These are phyloP conservation scores for Gastrolobium bilobum DNA, from an alignment of 306 rosid species.

Conservation along the genomic window DNA sequence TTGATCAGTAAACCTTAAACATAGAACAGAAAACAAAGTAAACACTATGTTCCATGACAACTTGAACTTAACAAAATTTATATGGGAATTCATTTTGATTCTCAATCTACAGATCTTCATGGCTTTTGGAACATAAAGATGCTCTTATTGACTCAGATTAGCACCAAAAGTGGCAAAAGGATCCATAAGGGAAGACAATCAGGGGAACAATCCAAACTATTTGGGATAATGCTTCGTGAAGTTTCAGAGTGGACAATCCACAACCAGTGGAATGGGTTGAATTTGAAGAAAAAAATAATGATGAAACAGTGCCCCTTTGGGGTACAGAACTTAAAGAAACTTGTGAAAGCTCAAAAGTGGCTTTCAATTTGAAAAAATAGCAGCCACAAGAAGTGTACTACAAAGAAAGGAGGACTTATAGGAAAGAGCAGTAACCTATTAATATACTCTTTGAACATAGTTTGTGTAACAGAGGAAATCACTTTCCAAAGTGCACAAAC, in stretches of 20 bases:
- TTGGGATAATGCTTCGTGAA: constrained; percentile 51
- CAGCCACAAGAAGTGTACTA: constrained; percentile 46
- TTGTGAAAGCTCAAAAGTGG: constrained; percentile 38
- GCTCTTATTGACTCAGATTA: constrained; percentile 62
- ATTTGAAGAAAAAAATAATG: constrained; percentile 32
- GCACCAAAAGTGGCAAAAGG: constrained; percentile 50
- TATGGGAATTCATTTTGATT: constrained; percentile 38
- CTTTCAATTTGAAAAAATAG: constrained; percentile 37
- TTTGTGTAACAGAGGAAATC: constrained; percentile 51
- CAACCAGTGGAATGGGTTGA: constrained; percentile 49
- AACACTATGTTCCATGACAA: constrained; percentile 44
- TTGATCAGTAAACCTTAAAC: constrained; percentile 49
- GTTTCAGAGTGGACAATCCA: constrained; percentile 71
- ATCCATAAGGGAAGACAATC: constrained; percentile 39
- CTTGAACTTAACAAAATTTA: constrained; percentile 49
- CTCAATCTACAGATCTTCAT: constrained; percentile 47
- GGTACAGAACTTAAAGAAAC: constrained; percentile 38
- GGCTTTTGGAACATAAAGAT: constrained; percentile 38
- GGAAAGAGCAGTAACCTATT: constrained; percentile 39
- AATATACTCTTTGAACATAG: constrained; percentile 45
- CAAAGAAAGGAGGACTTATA: constrained; percentile 10
- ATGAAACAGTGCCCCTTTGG: constrained; percentile 54
- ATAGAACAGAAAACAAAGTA: constrained; percentile 43
- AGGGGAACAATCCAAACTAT: constrained; percentile 45
- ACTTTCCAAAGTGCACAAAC: constrained; percentile 52